Percentiles rank a stretch among this genome's conserved stretches.
Evolutionary conservation across 345 rosid species (phyloP).

Genomic region (Reutealis trisperma): DNA sequence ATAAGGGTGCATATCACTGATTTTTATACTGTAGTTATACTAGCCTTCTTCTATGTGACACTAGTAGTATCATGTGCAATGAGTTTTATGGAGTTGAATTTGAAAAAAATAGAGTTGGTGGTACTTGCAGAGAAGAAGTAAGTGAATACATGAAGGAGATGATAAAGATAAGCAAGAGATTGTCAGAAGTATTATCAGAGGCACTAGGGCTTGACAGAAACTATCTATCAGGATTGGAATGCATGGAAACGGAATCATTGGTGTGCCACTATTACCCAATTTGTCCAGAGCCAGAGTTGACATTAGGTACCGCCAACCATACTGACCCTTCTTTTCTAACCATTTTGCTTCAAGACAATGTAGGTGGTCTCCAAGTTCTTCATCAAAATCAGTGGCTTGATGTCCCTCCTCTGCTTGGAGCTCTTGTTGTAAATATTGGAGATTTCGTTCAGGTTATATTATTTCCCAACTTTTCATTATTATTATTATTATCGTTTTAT

Average conservation of each 20-base stretch:
- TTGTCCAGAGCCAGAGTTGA: slow-evolving; percentile 55
- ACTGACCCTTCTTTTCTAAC: slow-evolving; percentile 51
- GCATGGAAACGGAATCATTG: slow-evolving; percentile 50
- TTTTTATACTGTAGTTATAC: too few relatives aligned
- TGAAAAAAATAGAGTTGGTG: too few relatives aligned
- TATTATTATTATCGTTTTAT: too few relatives aligned
- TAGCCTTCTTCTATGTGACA: too few relatives aligned
- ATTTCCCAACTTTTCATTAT: too few relatives aligned
- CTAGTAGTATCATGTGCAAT: too few relatives aligned
- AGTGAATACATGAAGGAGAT: slow-evolving; percentile 37
- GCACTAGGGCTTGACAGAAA: slow-evolving; percentile 42
- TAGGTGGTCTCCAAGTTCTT: slow-evolving; percentile 52
- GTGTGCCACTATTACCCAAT: slow-evolving; percentile 52
- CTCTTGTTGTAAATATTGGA: slow-evolving; percentile 47
- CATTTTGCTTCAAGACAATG: slow-evolving; percentile 46
- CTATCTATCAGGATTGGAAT: slow-evolving; percentile 38
- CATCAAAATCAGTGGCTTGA: slow-evolving; percentile 47
- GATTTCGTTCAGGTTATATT: slow-evolving; percentile 52
- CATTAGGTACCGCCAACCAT: slow-evolving; percentile 47
- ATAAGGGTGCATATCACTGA: too few relatives aligned
- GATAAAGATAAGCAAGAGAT: slow-evolving; percentile 28
- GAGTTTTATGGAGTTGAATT: too few relatives aligned
- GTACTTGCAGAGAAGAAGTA: slow-evolving; percentile 38
- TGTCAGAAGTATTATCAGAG: slow-evolving; percentile 45
- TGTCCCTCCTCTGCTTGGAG: slow-evolving; percentile 39